Evolutionary conservation across 352 stramenopile species (phyloP), one percentile per base, ranked within the genome.

Genomic region (Blastocystis sp.): DNA sequence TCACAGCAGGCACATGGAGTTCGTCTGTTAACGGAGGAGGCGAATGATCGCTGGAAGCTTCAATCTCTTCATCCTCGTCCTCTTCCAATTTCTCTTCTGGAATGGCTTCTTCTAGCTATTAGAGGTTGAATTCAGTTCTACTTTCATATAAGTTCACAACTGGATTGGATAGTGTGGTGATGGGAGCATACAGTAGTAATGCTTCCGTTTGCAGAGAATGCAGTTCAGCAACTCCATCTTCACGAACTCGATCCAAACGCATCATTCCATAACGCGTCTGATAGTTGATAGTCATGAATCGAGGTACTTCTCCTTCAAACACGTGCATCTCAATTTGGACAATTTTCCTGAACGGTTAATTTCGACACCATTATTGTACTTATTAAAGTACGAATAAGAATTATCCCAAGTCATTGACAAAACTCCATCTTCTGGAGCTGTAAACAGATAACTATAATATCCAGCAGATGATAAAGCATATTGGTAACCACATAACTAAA

Each of bases 401-500:
- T 87, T 87, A 54, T 87, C 77, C 77, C 77, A 87, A 21, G 43
- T 65, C 42, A 83, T 29, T 49, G 71, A 65, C 29, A 83, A 24
- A 21, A n/a, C 37, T 37, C 71, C 71, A 24, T 63, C 51, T 29
- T 29, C 12, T 11, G 71, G 71, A 52, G 71, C 71, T 3, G n/a
- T 24, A 49, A 83, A 83, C 2, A 83, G 29, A 56, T 83, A 83
- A 37, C 66, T 42, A 49, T 43, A 83, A 42, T 83, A 56, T 16
- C 71, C 71, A 16, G 54, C 29, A 35, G 71, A 83, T 5, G 71
- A 83, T 12, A 83, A 56, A 29, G 58, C 71, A 56, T 83, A 83
- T 63, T 65, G 21, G 46, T 83, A 83, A 0, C 51, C 51, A 37
- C 46, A 35, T 14, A 83, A 35, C 71, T 83, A 46, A 46, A 46